Evolutionary conservation across 1,284 basidiomycete species (phyloP), one percentile per base, ranked within the genome.

Genomic region (Neolentinus lepideus): DNA sequence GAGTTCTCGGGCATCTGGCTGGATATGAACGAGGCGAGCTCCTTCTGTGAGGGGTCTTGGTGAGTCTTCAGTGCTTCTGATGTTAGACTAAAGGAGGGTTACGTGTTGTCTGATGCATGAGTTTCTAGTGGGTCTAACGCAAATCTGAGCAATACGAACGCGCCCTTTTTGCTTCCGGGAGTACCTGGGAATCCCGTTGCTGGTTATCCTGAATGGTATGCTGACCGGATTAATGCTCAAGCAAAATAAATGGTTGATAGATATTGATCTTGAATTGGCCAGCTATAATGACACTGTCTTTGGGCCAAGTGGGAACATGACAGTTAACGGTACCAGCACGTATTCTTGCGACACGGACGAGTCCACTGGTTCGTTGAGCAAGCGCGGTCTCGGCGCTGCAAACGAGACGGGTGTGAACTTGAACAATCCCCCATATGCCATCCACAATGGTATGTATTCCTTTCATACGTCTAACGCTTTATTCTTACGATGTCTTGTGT

Each of bases 231-330:
- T 21, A 6, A n/a, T 31, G 38, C 16, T 21, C 8, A n/a, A n/a
- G 43, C 35, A 36, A 12, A 25, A 56, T 46, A 12, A 25, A 56
- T 11, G 50, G 16, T 57, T 26, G 57, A 54, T 56, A 36, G 35
- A 4, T 54, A n/a, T 33, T 46, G 19, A 53, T 27, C n/a, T 29
- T 31, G 35, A 48, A 2, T 22, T 25, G 6, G 24, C 25, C 62
- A 89, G 83, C 58, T 90, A 90, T 63, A 76, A 88, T 60, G 65
- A 78, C 22, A 76, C 75, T 0, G 65, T 79, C 3, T 89, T 74
- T 62, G 87, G 88, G 3, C 77, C 80, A 0, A 87, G 83, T 55
- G 88, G 88, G 0, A 91, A 91, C 62, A 78, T 89, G 62, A 87
- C 85, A 2, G 74, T 89, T 56, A 82, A 89, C 56, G 87, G 87